Base-by-base conservation (phyloP, 2,329 filamentous ascomycete species). In the Cercospora beticola region DNA sequence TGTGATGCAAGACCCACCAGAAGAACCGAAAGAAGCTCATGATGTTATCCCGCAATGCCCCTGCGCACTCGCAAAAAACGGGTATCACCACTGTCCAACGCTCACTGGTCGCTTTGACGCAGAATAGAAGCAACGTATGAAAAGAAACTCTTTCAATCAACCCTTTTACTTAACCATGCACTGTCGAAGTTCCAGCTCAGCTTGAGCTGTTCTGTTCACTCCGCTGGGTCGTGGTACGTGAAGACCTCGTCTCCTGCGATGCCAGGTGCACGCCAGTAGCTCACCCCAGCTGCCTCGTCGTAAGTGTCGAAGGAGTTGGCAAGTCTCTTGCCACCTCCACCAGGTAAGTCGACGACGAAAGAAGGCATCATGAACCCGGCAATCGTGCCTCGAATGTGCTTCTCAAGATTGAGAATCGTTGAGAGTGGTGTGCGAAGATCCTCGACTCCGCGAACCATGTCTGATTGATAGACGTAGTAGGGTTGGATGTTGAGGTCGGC, bases 391-490 rank as follows among this genome's bases (percentile, higher is more conserved):
- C 86, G 85, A 64, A 90, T 82, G 52, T 86, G 76, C 23, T 83
- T 81, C 76, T 90, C 87, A 0, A 90, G 79, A 18, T 87, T 79
- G 16, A 89, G 81, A 58, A 88, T 88, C 1, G 84, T 87, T 54
- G 82, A 81, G 10, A 90, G 81, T 2, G 87, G 87, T 0, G 88
- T 90, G 7, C 88, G 85, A 23, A 89, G 80, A 73, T 90, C 87
- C 78, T 90, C 88, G 2, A 87, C 82, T 56, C 84, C 85, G 30
- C 81, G 78, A 8, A 89, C 86, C 84, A 90, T 87, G 75, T 90
- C 88, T 58, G 85, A 86, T 74, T 89, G 87, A 76, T 90, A 90
- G 62, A 90, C 84, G 73, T 90, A 90, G 76, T 90, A 90, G 5
- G 88, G 88, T 61, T 84, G 79, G 58, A 90, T 84, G 54, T 85